A percentile compares a stretch with the other conserved stretches of the same genome.
Conservation (phyloP, 2,329 filamentous ascomycete species). For the Zelopaecilomyces penicillatus region DNA sequence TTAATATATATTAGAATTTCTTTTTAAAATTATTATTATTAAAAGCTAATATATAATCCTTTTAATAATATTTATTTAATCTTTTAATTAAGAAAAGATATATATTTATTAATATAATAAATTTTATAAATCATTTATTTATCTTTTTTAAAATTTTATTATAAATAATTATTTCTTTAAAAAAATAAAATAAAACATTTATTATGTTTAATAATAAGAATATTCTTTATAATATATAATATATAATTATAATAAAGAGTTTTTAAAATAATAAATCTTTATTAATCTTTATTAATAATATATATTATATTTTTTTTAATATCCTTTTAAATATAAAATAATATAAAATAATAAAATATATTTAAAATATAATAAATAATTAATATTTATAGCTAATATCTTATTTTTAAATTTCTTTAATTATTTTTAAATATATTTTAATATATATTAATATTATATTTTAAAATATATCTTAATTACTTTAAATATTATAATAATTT, state of each 20-base stretch:
- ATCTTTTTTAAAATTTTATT: neutral
- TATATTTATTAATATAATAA: neutral
- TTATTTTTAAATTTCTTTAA: neutral
- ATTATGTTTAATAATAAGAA: neutral
- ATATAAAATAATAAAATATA: neutral
- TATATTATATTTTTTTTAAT: neutral
- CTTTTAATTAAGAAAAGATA: no score
- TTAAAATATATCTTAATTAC: neutral
- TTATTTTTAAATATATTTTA: neutral
- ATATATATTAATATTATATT: neutral
- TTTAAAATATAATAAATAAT: neutral
- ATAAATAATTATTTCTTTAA: neutral
- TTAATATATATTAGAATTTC: no score
- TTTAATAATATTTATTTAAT: no score
- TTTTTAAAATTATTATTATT: no score
- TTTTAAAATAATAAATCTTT: neutral
- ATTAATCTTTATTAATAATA: neutral
- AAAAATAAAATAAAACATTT: neutral
- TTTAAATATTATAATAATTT: neutral
- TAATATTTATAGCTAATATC: neutral
- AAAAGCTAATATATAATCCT: no score
- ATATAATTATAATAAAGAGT: neutral
- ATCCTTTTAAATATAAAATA: neutral
- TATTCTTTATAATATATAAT: neutral
- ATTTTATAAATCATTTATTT: neutral